Base-by-base conservation (phyloP, 108 stramenopile genomes). In the Aurantiochytrium sp. region DNA sequence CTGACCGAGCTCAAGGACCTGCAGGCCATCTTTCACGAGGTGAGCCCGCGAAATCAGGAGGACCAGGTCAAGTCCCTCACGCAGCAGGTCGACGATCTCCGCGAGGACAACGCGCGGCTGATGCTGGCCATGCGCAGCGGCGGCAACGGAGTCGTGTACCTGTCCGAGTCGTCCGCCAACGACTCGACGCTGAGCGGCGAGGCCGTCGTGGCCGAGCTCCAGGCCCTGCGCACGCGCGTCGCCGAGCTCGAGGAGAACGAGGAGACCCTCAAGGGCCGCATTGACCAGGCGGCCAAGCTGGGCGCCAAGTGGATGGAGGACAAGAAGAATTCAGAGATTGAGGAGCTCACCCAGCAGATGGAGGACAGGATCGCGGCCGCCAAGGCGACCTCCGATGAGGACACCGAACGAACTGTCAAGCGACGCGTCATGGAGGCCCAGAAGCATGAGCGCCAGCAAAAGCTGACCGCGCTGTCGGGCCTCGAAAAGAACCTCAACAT, bases 281-380 rank as follows among this genome's bases (percentile, higher is more conserved):
- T 81, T 30, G 73, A 81, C 12, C 42, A 41, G 27, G 73, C 73
- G 6, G 73, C 73, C 73, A 81, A 81, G 45, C 19, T 39, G 6
- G 73, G 73, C 12, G 73, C 73, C 42, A 17, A 48, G 45, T 81
- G 73, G 73, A 81, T 81, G 73, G 73, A 81, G 73, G 73, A 42
- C 24, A 81, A 81, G 45, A 81, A 81, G 73, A 48, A 81, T 48
- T n/a, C 39, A 6, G 73, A 81, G 73, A 41, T 81, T 2, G 73
- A 41, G 42, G 73, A 81, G 45, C 36, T 81, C 6, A 22, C 24
- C 6, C 6, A 37, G 39, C 6, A 41, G 45, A 6, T 81, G 12
- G 39, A 12, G 6, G 45, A 81, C 15, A 12, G 12, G 24, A n/a
- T 2, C 21, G 24, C 8, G 73, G 73, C 73, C 15, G 59, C 59